Conservation (phyloP, 441 rosid species). For the Melastoma candidum region DNA sequence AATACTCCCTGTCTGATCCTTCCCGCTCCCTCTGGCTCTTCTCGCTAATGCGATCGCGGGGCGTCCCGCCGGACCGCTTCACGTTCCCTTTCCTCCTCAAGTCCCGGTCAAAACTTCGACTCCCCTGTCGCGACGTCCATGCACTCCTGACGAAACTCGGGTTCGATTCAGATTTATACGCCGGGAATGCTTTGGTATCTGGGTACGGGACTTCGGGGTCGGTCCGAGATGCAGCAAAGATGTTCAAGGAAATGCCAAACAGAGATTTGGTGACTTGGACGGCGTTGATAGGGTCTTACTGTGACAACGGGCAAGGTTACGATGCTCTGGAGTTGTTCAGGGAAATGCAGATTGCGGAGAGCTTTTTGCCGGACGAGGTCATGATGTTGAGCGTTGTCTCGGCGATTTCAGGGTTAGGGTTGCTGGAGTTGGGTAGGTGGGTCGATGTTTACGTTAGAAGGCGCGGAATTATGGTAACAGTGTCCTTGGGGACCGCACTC, state of each 20-base stretch:
- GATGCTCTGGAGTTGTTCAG: conserved; percentile 26
- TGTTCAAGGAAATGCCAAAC: conserved; percentile 25
- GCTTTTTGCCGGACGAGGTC: conserved; percentile 23
- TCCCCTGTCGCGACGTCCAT: conserved; percentile 20
- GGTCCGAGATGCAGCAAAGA: conserved; percentile 12
- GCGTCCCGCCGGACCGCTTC: conserved; percentile 31
- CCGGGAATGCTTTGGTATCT: conserved; percentile 28
- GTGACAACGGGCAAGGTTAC: conserved; percentile 23
- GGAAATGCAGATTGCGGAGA: conserved; percentile 24
- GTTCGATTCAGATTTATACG: conserved; percentile 19
- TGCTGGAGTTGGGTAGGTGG: conserved; percentile 32
- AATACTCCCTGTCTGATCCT: conserved; percentile 28
- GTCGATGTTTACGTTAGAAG: conserved; percentile 17
- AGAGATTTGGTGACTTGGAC: conserved; percentile 32
- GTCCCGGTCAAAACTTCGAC: conserved; percentile 27
- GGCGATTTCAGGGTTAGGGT: conserved; percentile 24
- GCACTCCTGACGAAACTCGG: conserved; percentile 30
- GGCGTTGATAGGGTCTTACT: conserved; percentile 23
- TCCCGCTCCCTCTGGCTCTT: conserved; percentile 28
- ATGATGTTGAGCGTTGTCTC: conserved; percentile 27
- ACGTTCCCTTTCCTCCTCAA: conserved; percentile 48
- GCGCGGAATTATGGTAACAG: conserved; percentile 13
- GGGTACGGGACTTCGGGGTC: conserved; percentile 18
- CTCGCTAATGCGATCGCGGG: conserved; percentile 26
- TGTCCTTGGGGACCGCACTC: conserved; percentile 25